Base-by-base conservation (phyloP, 2,329 filamentous ascomycete species). In the Hirsutella rhossiliensis region DNA sequence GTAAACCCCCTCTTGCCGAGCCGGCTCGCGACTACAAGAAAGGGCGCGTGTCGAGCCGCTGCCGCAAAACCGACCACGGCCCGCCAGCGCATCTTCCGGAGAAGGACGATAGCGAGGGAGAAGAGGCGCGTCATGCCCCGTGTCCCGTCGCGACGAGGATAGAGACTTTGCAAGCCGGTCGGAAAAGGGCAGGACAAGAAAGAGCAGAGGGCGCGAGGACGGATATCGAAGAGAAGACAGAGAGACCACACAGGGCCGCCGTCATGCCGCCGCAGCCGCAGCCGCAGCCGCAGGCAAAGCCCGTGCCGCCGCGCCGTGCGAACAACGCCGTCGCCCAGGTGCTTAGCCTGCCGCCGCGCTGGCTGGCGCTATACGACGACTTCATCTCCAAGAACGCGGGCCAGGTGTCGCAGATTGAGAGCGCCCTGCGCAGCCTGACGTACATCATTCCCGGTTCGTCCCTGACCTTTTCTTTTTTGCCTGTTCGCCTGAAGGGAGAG, bases 381-480 rank as follows among this genome's bases (percentile, higher is more conserved):
- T 96, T 97, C 66, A 90, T 98, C 68, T 84, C 86, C 49, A 92
- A 90, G 67, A 98, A 98, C 62, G 82, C 88, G 48, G 84, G 87
- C 57, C 87, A 94, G 47, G 88, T 98, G 43, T 87, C 87, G 41
- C 89, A 95, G 68, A 90, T 98, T 50, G 92, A 98, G 69, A 94
- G 87, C 50, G 87, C 88, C 13, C 69, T 98, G 58, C 80, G 92
- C 34, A 95, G 88, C 27, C 68, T 98, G 51, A 96, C 90, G 40
- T 98, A 98, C 62, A 88, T 98, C 52, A 92, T 97, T 41, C 92
- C 90, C 46, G 89, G 84, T 80, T 15, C 32, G 38, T 38, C 18
- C 2, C 27, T 19, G 3, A 12, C n/a, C 32, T 37, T 5, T 7
- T 11, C 15, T 17, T 18, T 19, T 5, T 13, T 31, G 23, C 23